phyloP scores from a whole-genome alignment of 2,329 filamentous ascomycete species.

The Fusarium subglutinans region DNA sequence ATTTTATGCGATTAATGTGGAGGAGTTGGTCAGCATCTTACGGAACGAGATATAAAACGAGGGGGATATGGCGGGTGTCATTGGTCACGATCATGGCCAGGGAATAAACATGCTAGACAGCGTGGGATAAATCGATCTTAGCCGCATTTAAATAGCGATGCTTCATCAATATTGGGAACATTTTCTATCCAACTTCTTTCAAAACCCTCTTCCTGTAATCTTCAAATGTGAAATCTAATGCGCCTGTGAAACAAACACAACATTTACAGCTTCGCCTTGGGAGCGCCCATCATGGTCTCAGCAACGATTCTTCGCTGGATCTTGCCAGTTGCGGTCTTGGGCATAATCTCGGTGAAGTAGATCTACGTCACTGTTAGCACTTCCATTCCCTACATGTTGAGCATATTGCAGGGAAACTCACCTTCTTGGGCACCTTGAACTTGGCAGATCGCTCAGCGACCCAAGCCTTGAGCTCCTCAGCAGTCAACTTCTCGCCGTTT shows the following conservation, averaged over 20 bases:
- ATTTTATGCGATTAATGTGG: slow-evolving; percentile 16
- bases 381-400: not conserved
- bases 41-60: not conserved
- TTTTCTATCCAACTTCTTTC: slow-evolving; percentile 12
- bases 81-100: not conserved
- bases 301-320: slow-evolving; percentile 88
- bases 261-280: slow-evolving; percentile 63
- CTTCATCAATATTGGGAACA: slow-evolving; percentile 3
- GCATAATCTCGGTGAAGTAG: slow-evolving; percentile 85
- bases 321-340: slow-evolving; percentile 92
- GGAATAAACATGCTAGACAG: slow-evolving; percentile 5
- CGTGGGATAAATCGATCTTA: not conserved
- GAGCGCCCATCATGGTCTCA: slow-evolving; percentile 77
- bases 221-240: not conserved
- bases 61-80: not conserved
- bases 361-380: slow-evolving; percentile 57
- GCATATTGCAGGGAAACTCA: slow-evolving; percentile 49
- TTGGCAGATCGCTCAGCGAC: slow-evolving; percentile 76
- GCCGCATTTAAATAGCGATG: slow-evolving; percentile 19
- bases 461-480: slow-evolving; percentile 73
- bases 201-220: not conserved
- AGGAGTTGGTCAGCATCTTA: not conserved
- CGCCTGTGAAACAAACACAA: not conserved
- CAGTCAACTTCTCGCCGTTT: slow-evolving; percentile 63
- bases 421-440: slow-evolving; percentile 88